Conservation (phyloP, 495 filamentous ascomycete genomes). For the Astrothelium subdiscretum region DNA sequence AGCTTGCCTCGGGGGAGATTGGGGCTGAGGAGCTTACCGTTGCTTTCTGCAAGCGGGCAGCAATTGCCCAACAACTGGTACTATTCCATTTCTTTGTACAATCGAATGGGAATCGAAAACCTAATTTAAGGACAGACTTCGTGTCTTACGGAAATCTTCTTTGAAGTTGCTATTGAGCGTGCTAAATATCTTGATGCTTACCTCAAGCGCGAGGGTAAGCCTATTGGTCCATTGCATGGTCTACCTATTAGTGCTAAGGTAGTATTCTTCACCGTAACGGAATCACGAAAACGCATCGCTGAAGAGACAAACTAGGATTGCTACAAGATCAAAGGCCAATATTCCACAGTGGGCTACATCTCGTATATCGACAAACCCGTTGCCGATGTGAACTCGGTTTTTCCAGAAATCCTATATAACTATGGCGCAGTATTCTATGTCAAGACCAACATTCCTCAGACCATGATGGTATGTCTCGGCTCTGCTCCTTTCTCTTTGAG, state of each 20-base stretch:
- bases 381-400: slow-evolving; percentile 2
- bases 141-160: slow-evolving; percentile 34
- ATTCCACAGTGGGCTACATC: slow-evolving; percentile 23
- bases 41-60: slow-evolving; percentile 6
- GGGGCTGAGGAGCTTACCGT: slow-evolving; percentile 19
- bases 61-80: slow-evolving; percentile 4
- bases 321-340: slow-evolving; percentile 27
- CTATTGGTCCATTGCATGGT: slow-evolving; percentile 29
- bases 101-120: neutral
- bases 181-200: slow-evolving; percentile 28
- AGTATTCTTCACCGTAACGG: slow-evolving; percentile 28
- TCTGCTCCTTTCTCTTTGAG: neutral
- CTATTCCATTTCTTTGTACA: neutral
- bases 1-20: slow-evolving; percentile 35
- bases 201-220: slow-evolving; percentile 18
- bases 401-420: slow-evolving; percentile 28
- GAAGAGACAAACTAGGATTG: slow-evolving; percentile 11
- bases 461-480: slow-evolving; percentile 36
- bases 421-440: slow-evolving; percentile 41
- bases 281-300: slow-evolving; percentile 23
- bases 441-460: slow-evolving; percentile 47
- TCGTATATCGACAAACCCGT: slow-evolving; percentile 20
- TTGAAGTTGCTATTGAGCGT: slow-evolving; percentile 24
- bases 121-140: slow-evolving; percentile 21
- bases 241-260: slow-evolving; percentile 37